Base-by-base conservation (phyloP, 75 land plant genomes). In the Pseudotsuga menziesii region DNA sequence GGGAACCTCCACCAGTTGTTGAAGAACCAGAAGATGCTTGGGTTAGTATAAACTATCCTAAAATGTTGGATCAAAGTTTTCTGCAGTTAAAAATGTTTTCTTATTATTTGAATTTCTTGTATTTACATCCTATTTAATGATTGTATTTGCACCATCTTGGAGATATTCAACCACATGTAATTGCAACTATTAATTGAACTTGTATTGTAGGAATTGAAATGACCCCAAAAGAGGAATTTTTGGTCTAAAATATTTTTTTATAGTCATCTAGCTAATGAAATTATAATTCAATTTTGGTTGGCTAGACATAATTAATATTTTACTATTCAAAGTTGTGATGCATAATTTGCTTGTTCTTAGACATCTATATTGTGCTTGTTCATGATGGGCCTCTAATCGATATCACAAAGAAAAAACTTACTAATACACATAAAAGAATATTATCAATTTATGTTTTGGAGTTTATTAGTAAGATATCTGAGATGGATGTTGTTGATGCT, bases 1-100 rank as follows among this genome's bases (percentile, higher is more conserved):
- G 58, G 73, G 93, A 95, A 23, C 88, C 92, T 69, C 98, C 99
- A 57, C 96, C 99, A 48, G 85, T 92, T 69, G 80, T 80, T 29
- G 78, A 87, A 80, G 99, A 97, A 79, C 94, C 92, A 13, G 94
- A 95, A 57, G 95, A 97, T 84, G 79, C 52, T 27, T 36, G 84
- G 93, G 99, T 97, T 71, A 63, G 81, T 75, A 44, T 73, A 23
- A 27, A 56, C 35, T 12, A 72, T 52, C 69, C 19, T 4, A 61
- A 80, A 2, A 19, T 20, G 23, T 69, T 41, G 4, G 9, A 41
- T 41, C 22, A 20, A 11, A 23, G 41, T 69, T 39, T 41, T 69
- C 41, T n/a, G 22, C 54, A 17, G 72, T 41, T 69, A 41, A 39
- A 41, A 19, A 69, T 9, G 11, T 41, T 9, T 19, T 13, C 67